Percentiles rank a stretch among this genome's conserved stretches.
These are phyloP conservation scores for Podospora pseudocomata DNA, from an alignment of 495 filamentous ascomycete genomes.

Conservation along the genomic window DNA sequence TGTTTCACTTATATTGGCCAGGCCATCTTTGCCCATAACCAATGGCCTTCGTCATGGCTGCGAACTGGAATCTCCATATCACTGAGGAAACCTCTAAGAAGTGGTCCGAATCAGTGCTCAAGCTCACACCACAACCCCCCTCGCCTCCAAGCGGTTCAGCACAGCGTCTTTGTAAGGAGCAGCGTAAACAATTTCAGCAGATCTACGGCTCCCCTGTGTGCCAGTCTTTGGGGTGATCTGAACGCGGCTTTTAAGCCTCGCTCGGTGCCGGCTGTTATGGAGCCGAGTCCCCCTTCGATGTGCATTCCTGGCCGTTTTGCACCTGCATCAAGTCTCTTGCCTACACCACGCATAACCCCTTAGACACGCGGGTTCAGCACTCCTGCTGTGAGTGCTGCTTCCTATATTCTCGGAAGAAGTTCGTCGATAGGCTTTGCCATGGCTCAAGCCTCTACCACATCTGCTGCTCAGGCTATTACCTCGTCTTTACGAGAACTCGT, in stretches of 20 bases:
- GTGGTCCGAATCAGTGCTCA: conserved; percentile 88
- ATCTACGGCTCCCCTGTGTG: conserved; percentile 32
- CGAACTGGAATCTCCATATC: conserved; percentile 93
- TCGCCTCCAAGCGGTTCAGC: conserved; percentile 47
- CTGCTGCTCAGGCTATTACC: conserved; percentile 45
- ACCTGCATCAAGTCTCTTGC: conserved; percentile 61
- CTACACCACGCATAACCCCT: conserved; percentile 79
- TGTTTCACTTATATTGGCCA: too few species aligned
- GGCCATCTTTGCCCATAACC: conserved; percentile 56
- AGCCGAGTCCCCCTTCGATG: conserved; percentile 55
- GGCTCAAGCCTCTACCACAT: conserved; percentile 65
- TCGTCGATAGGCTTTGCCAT: conserved; percentile 79
- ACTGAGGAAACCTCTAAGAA: conserved; percentile 80
- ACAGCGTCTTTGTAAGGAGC: conserved; percentile 37
- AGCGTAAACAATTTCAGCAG: conserved; percentile 64
- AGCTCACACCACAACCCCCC: conserved; percentile 72
- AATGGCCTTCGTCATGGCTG: conserved; percentile 87
- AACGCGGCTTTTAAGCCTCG: not conserved
- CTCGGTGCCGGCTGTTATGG: conserved; percentile 53
- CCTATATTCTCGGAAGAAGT: conserved; percentile 48
- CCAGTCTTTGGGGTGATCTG: not conserved
- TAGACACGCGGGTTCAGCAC: conserved; percentile 68
- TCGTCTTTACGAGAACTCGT: conserved; percentile 45
- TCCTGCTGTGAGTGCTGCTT: conserved; percentile 82
- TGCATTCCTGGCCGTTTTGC: conserved; percentile 47